These are phyloP conservation scores for Coprinopsis cinerea DNA, from an alignment of 768 basidiomycete species.

Conservation along the genomic window DNA sequence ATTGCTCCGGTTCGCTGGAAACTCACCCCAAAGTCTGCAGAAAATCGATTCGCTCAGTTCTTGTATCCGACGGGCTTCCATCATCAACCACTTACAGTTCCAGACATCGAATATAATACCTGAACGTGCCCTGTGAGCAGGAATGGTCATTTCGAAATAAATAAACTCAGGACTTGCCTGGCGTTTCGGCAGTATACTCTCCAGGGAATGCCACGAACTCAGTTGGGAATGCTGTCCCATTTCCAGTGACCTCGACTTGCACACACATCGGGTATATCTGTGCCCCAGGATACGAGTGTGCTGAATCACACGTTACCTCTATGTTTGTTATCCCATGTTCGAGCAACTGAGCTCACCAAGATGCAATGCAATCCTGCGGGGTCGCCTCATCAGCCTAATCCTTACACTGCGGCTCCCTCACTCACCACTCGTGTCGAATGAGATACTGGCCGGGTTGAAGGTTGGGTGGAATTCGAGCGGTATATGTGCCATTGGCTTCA, in stretches of 20 bases:
- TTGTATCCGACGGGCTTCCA: no score
- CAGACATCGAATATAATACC: background rate
- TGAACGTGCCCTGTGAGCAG: background rate
- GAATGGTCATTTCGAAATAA: background rate
- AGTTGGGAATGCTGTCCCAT: background rate
- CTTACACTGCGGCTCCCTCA: no score
- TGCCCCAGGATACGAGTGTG: background rate
- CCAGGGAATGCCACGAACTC: background rate
- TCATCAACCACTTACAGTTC: no score
- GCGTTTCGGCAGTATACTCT: background rate
- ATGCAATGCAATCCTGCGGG: no score
- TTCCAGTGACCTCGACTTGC: background rate
- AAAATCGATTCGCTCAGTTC: no score
- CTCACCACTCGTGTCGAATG: background rate
- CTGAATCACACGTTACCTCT: no score
- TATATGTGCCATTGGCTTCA: background rate
- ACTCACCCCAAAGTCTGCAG: no score
- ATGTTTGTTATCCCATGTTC: no score
- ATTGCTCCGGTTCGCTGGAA: no score
- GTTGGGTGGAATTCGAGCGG: background rate
- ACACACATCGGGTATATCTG: background rate
- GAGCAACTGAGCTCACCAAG: no score
- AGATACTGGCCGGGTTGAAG: background rate
- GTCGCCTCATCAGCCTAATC: no score
- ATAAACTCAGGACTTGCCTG: background rate